Conservation (phyloP, 805 yeast genomes). For the Jamesozyma hellenica region DNA sequence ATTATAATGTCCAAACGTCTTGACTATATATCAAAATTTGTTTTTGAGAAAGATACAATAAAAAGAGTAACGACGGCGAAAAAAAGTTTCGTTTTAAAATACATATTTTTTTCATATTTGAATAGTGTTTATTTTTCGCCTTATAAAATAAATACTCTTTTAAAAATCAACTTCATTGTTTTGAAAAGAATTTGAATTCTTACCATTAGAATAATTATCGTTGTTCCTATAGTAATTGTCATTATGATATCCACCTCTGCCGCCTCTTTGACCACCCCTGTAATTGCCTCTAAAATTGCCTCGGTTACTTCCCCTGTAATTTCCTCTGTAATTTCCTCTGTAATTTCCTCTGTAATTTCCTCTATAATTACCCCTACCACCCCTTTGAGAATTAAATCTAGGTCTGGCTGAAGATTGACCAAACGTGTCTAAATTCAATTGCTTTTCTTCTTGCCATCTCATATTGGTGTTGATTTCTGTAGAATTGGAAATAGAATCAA, state of each 20-base stretch:
- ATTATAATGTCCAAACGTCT: no score
- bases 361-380: constrained; percentile 25
- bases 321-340: constrained; percentile 7
- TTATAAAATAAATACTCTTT: no score
- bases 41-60: no score
- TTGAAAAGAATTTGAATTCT: neutral
- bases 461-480: constrained; percentile 37
- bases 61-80: no score
- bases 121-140: no score
- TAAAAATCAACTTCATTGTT: constrained; percentile 8
- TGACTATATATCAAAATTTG: no score
- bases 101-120: no score
- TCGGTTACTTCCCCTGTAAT: constrained; percentile 11
- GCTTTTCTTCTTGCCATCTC: constrained; percentile 66
- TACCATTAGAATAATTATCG: no score
- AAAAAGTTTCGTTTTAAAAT: no score
- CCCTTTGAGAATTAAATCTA: constrained; percentile 29
- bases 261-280: constrained; percentile 7
- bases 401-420: constrained; percentile 55
- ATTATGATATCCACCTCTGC: constrained; percentile 10
- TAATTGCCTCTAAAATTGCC: constrained; percentile 7
- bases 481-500: constrained; percentile 74
- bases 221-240: constrained; percentile 7
- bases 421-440: constrained; percentile 70
- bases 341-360: constrained; percentile 17